A percentile compares a stretch with the other conserved stretches of the same genome.
Evolutionary conservation across 2,329 filamentous ascomycete genomes (phyloP).

Genomic region (Pseudodiploospora longispora): DNA sequence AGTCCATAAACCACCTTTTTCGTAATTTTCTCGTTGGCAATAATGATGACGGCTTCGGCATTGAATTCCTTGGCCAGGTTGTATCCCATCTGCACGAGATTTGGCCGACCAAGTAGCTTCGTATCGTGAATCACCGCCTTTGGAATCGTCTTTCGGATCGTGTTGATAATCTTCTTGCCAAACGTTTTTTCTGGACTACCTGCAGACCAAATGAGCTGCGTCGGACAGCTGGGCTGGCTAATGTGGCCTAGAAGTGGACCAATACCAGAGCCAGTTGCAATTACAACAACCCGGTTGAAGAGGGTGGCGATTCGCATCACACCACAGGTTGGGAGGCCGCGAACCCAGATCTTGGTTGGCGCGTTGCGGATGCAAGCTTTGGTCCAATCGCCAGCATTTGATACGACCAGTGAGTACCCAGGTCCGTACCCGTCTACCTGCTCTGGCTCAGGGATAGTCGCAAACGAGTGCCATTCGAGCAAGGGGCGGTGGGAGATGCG

Average conservation of each 20-base stretch:
- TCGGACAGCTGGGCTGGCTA: conserved; percentile 38
- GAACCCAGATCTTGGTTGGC: conserved; percentile 57
- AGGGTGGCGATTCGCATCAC: conserved; percentile 60
- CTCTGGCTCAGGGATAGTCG: conserved; percentile 50
- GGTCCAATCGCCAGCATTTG: conserved; percentile 72
- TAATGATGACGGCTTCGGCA: conserved; percentile 64
- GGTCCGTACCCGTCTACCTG: conserved; percentile 13
- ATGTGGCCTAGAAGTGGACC: conserved; percentile 58
- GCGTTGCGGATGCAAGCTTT: conserved; percentile 51
- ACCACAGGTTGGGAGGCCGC: conserved; percentile 58
- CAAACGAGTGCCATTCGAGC: conserved; percentile 68
- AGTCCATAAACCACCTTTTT: conserved; percentile 61
- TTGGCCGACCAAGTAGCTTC: conserved; percentile 46
- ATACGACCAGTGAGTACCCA: conserved; percentile 62
- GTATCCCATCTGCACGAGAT: conserved; percentile 42
- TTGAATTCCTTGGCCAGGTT: conserved; percentile 48
- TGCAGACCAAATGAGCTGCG: conserved; percentile 63
- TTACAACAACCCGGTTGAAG: conserved; percentile 56
- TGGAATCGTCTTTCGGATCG: conserved; percentile 50
- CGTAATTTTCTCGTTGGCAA: conserved; percentile 62
- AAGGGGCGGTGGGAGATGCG: conserved; percentile 57
- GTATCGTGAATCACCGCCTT: conserved; percentile 63
- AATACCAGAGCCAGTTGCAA: conserved; percentile 67
- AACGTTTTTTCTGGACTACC: conserved; percentile 55
- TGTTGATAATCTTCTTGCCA: conserved; percentile 45